phyloP scores from a whole-genome alignment of 2,329 filamentous ascomycete species.

The Trichoderma arundinaceum region DNA sequence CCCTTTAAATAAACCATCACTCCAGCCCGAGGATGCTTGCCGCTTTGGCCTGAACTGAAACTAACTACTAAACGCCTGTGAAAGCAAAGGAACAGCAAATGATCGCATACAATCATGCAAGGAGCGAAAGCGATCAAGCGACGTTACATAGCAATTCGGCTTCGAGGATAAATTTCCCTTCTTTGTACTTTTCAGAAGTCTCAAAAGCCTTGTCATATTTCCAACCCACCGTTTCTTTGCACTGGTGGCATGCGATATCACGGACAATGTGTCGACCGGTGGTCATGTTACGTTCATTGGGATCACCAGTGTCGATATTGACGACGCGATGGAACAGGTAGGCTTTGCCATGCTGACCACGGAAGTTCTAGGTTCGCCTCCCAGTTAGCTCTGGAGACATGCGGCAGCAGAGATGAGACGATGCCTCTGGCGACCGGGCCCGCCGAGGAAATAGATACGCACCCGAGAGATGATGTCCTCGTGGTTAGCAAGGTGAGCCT shows the following conservation, averaged over 20 bases:
- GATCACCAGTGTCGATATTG: slow-evolving; percentile 81
- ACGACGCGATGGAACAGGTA: slow-evolving; percentile 95
- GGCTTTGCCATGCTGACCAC: slow-evolving; percentile 96
- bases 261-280: slow-evolving; percentile 93
- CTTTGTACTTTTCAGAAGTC: slow-evolving; percentile 93
- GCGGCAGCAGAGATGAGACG: too few relatives aligned
- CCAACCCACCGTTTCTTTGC: slow-evolving; percentile 93
- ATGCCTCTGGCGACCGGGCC: too few relatives aligned
- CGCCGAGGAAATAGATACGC: slow-evolving; percentile 42
- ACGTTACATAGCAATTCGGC: slow-evolving; percentile 87
- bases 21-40: neutral
- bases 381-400: neutral
- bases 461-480: slow-evolving; percentile 96
- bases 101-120: neutral
- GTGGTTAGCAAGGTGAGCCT: slow-evolving; percentile 92
- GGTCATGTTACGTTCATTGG: slow-evolving; percentile 97
- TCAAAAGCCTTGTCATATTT: slow-evolving; percentile 99
- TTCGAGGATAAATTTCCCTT: slow-evolving; percentile 97
- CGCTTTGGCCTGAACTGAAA: neutral
- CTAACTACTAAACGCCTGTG: slow-evolving; percentile 17
- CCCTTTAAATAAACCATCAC: neutral
- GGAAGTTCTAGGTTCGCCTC: slow-evolving; percentile 77
- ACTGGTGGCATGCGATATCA: slow-evolving; percentile 90
- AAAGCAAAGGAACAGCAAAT: neutral
- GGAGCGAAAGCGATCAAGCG: slow-evolving; percentile 47